A percentile compares a stretch with the other conserved stretches of the same genome.
phyloP scores from a whole-genome alignment of 1,139 yeast species.

The Hyphopichia fennica region DNA sequence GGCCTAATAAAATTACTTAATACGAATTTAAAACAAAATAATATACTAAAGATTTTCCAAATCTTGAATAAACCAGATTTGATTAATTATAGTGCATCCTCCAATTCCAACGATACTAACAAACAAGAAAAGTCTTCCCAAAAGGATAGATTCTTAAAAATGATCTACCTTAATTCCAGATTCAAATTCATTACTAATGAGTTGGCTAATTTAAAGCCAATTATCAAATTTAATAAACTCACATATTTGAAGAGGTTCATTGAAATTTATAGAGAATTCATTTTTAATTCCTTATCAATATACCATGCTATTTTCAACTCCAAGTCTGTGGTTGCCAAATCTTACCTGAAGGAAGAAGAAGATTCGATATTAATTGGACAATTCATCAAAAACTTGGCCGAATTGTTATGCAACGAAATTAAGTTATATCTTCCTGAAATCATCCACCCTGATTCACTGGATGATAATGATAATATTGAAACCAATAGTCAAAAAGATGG shows the following conservation, averaged over 20 bases:
- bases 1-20: conserved; percentile 68
- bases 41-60: conserved; percentile 74
- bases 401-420: conserved; percentile 26
- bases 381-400: conserved; percentile 34
- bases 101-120: conserved; percentile 8
- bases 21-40: conserved; percentile 76
- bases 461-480: conserved; percentile 27
- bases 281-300: conserved; percentile 69
- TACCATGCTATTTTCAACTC: conserved; percentile 60
- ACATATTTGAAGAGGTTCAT: conserved; percentile 75
- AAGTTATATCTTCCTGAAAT: conserved; percentile 27
- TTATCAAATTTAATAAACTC: conserved; percentile 52
- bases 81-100: conserved; percentile 11
- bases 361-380: conserved; percentile 31
- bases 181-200: conserved; percentile 62
- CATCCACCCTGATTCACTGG: conserved; percentile 13
- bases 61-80: conserved; percentile 66
- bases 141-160: conserved; percentile 35
- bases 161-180: conserved; percentile 55
- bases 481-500: conserved; percentile 54
- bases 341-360: conserved; percentile 15
- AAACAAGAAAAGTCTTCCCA: conserved; percentile 9
- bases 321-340: conserved; percentile 11
- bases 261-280: conserved; percentile 81
- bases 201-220: conserved; percentile 55